Evolutionary conservation across 2,329 filamentous ascomycete species (phyloP).

Genomic region (Colletotrichum lentis): DNA sequence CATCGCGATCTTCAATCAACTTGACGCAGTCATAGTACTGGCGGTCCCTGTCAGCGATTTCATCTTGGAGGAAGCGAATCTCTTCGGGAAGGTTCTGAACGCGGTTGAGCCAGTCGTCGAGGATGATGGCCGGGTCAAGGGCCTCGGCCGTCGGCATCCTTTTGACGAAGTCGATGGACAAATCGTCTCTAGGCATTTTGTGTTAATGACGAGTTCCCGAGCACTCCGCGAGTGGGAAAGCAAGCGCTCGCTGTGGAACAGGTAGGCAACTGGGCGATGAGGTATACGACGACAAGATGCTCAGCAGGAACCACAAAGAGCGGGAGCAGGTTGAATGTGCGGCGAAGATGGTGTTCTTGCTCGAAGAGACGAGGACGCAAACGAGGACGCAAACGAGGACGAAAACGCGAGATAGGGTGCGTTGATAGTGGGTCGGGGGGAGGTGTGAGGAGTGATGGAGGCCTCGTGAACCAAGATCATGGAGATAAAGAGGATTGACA

Average conservation of each 20-base stretch:
- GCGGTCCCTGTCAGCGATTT: conserved; percentile 81
- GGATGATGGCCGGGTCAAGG: conserved; percentile 72
- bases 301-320: conserved; percentile 18
- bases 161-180: conserved; percentile 74
- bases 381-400: conserved; percentile 12
- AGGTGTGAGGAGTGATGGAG: conserved; percentile 9
- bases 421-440: conserved; percentile 5
- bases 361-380: conserved; percentile 17
- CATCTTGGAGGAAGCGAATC: conserved; percentile 83
- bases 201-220: conserved; percentile 58
- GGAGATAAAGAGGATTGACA: conserved; percentile 14
- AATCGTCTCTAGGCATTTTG: conserved; percentile 76
- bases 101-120: conserved; percentile 80
- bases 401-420: conserved; percentile 2
- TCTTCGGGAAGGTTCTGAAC: conserved; percentile 84
- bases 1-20: conserved; percentile 76
- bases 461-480: conserved; percentile 26
- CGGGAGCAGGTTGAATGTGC: background rate
- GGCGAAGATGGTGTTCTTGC: conserved; percentile 11
- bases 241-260: conserved; percentile 20
- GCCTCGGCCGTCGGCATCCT: conserved; percentile 70
- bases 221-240: conserved; percentile 12
- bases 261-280: conserved; percentile 8
- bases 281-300: conserved; percentile 10
- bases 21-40: conserved; percentile 73